These are phyloP conservation scores for Coniochaeta ligniaria DNA, from an alignment of 2,329 filamentous ascomycete genomes.

Conservation along the genomic window DNA sequence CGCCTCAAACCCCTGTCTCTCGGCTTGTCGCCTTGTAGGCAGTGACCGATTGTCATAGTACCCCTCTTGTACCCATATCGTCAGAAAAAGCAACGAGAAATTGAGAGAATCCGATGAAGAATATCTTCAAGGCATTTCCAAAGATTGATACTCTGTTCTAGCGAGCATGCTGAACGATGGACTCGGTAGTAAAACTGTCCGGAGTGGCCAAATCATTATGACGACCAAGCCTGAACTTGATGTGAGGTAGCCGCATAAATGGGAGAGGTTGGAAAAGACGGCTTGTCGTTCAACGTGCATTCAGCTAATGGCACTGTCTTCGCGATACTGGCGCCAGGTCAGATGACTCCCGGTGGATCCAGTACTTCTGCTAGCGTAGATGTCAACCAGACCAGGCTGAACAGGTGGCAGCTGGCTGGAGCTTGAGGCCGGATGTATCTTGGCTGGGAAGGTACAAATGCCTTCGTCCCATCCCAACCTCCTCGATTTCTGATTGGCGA, in stretches of 20 bases:
- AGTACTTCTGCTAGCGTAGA: neutral
- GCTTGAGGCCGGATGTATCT: too few relatives aligned
- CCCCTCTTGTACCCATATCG: neutral
- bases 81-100: neutral
- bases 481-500: neutral
- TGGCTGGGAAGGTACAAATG: neutral
- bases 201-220: neutral
- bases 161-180: too few relatives aligned
- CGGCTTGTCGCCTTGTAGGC: neutral
- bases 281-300: constrained; percentile 8
- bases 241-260: constrained; percentile 3
- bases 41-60: neutral
- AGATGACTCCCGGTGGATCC: constrained; percentile 6
- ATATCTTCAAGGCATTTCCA: neutral
- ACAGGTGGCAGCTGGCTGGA: neutral
- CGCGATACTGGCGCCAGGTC: constrained; percentile 16
- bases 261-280: constrained; percentile 8
- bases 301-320: constrained; percentile 9
- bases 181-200: too few relatives aligned
- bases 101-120: neutral
- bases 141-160: too few relatives aligned
- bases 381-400: too few relatives aligned
- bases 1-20: neutral
- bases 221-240: neutral
- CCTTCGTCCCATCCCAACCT: neutral